Percentiles rank a stretch among this genome's conserved stretches.
These are phyloP conservation scores for Termitomyces sp. DNA, from an alignment of 768 basidiomycete species.

Conservation along the genomic window DNA sequence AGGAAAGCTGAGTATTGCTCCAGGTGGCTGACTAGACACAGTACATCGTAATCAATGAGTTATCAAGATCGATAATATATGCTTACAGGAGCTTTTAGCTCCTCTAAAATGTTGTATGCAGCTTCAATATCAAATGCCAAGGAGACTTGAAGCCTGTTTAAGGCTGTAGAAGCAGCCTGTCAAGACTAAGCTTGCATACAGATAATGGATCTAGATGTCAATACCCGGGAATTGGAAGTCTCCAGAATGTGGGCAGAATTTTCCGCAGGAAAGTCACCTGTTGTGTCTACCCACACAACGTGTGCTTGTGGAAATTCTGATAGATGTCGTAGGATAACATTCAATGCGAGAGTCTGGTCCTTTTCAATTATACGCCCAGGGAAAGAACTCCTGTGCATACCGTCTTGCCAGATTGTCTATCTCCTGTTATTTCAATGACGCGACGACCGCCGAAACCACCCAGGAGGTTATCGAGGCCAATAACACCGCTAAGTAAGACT, in stretches of 20 bases:
- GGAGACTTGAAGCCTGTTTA: conserved; percentile 56
- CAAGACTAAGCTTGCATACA: not conserved
- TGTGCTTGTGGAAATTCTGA: conserved; percentile 24
- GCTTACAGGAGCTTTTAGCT: conserved; percentile 24
- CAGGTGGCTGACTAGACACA: not conserved
- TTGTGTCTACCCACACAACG: conserved; percentile 69
- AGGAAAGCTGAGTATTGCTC: conserved; percentile 22
- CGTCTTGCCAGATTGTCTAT: conserved; percentile 60
- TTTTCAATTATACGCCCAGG: not conserved
- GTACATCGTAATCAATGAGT: not conserved
- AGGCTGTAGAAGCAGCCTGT: conserved; percentile 23
- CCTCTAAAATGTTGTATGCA: conserved; percentile 45
- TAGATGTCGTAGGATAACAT: conserved; percentile 53
- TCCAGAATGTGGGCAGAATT: conserved; percentile 34
- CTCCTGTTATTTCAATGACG: conserved; percentile 67
- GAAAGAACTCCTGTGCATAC: conserved; percentile 31
- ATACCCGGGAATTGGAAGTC: conserved; percentile 20
- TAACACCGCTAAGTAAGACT: conserved; percentile 32
- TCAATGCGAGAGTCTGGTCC: conserved; percentile 55
- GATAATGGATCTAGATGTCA: not conserved
- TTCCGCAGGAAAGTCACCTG: conserved; percentile 57
- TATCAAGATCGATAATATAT: not conserved
- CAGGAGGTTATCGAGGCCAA: conserved; percentile 47
- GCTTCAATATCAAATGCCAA: conserved; percentile 52
- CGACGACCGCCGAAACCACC: conserved; percentile 41